These are phyloP conservation scores for Penicillium longicatenatum DNA, from an alignment of 495 filamentous ascomycete species.

Conservation along the genomic window DNA sequence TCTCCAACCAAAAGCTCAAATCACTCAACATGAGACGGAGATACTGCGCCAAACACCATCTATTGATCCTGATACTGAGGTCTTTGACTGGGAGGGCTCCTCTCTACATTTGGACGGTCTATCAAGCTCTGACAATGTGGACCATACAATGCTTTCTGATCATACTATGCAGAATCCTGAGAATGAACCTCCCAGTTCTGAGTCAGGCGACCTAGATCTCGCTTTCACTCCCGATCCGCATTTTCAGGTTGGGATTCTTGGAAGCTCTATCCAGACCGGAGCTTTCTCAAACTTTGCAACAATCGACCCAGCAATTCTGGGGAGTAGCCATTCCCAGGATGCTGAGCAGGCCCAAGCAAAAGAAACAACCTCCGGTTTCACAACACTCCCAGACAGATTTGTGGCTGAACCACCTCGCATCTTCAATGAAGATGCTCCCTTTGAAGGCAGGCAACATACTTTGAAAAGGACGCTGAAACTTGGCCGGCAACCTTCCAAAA, in stretches of 20 bases:
- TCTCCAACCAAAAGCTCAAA: background rate
- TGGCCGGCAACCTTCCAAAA: conserved; percentile 4
- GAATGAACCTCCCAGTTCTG: too few species aligned
- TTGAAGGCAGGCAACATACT: too few species aligned
- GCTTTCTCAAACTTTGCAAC: background rate
- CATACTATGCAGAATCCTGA: too few species aligned
- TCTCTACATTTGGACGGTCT: conserved; percentile 2
- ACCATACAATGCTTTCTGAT: too few species aligned
- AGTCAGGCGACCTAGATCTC: background rate
- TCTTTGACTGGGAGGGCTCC: too few species aligned
- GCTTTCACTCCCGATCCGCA: conserved; percentile 2
- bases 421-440: too few species aligned
- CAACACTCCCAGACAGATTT: too few species aligned
- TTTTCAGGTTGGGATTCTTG: background rate
- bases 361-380: too few species aligned
- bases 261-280: conserved; percentile 3
- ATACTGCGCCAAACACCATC: background rate
- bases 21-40: background rate
- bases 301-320: conserved; percentile 12
- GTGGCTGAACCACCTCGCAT: too few species aligned
- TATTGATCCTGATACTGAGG: background rate
- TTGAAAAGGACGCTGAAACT: too few species aligned
- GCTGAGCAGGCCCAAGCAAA: too few species aligned
- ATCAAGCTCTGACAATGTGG: background rate
- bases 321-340: background rate